Conservation (phyloP, 129 eudicot genomes). For the Centella asiatica region DNA sequence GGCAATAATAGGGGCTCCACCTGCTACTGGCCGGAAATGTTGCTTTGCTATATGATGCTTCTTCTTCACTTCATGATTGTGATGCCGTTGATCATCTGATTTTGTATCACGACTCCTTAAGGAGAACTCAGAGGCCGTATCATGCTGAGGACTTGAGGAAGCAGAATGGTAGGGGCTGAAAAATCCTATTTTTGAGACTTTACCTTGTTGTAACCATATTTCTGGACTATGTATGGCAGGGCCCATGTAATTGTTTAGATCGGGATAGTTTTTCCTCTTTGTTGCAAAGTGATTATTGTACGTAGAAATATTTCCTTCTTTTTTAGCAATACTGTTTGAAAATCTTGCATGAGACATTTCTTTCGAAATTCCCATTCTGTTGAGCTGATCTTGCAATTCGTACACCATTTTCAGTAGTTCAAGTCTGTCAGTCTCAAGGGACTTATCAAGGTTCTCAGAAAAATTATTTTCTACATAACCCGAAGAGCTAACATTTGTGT, state of each 20-base stretch:
- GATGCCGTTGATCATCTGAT: conserved; percentile 24
- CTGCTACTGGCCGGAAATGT: conserved; percentile 57
- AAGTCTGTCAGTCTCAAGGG: conserved; percentile 31
- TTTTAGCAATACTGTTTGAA: conserved; percentile 2
- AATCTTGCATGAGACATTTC: conserved; percentile 3
- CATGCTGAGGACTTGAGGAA: conserved; percentile 30
- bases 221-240: conserved; percentile 20
- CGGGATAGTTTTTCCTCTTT: conserved; percentile 23
- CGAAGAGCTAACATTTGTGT: conserved; percentile 20
- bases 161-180: conserved; percentile 26
- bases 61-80: conserved; percentile 19
- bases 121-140: conserved; percentile 30
- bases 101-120: conserved; percentile 15
- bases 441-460: conserved; percentile 23
- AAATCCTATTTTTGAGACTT: conserved; percentile 33
- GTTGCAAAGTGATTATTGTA: conserved; percentile 23
- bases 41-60: conserved; percentile 28
- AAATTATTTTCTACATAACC: conserved; percentile 17
- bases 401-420: conserved; percentile 54
- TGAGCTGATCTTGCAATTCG: conserved; percentile 60
- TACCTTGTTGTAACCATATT: conserved; percentile 12
- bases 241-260: conserved; percentile 13
- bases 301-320: conserved; percentile 23
- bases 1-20: conserved; percentile 63
- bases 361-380: conserved; percentile 28